Evolutionary conservation across 2,329 filamentous ascomycete species (phyloP), one percentile per base, ranked within the genome.

Genomic region (Stemphylium vesicarium): DNA sequence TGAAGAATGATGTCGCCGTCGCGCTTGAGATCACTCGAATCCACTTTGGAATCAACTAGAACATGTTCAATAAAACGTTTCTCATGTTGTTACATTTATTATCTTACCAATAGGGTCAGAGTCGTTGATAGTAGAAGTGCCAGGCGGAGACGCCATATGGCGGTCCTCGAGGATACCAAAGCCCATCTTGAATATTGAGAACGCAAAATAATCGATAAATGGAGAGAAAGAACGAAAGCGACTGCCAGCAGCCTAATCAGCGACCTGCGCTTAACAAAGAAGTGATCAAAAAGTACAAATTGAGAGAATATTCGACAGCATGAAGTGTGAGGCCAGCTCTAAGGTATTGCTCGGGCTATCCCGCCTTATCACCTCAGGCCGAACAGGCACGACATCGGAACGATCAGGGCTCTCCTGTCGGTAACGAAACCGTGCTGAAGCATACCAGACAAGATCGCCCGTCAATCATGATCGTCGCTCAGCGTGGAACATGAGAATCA

Each of bases 1-100:
- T 95, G 89, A 31, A 97, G 84, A 62, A 97, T 91, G 65, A 94
- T 89, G 11, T 83, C 78, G 20, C 90, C 88, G 49, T 73, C 69
- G 41, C 74, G 75, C 65, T 79, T 78, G 43, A 78, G 55, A 10
- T 68, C 41, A 9, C 50, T 65, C 1, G 49, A 53, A 31, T 70
- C 66, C 8, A 57, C 41, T n/a, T 44, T 46, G 18, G 47, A n/a
- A 12, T 69, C 59, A 15, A 60, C 64, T 65, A 18, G 12, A 12
- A 35, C 24, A 20, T 22, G 12, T 38, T 15, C 31, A 29, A 38
- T 8, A 29, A 4, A 2, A 12, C 13, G 16, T n/a, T 22, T 13
- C 11, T 32, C 10, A 32, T 11, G 8, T 2, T 4, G 4, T 9
- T 13, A 12, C 22, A 7, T 9, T 24, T 36, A 36, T 29, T 11